Evolutionary conservation across 441 rosid species (phyloP).

Genomic region (Omphalea diandra): DNA sequence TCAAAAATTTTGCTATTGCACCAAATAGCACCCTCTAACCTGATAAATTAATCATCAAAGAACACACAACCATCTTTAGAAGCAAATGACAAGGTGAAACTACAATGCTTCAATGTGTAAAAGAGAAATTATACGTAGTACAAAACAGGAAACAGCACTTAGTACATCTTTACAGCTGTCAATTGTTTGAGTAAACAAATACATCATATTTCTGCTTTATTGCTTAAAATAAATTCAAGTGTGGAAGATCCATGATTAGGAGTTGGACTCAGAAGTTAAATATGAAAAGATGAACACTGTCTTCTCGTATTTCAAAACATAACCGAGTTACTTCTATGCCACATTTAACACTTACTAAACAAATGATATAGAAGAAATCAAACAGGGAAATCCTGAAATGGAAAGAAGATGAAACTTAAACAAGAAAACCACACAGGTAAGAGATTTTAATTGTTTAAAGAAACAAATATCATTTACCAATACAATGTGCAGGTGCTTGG

Average conservation of each 20-base stretch:
- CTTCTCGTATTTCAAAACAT: not conserved
- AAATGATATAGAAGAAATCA: not conserved
- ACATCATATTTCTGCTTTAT: not conserved
- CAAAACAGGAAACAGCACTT: not conserved
- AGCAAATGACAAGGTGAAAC: not conserved
- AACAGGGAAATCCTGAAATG: not conserved
- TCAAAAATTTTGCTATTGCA: not conserved
- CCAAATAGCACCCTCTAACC: not conserved
- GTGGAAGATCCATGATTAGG: not conserved
- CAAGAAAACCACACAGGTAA: not conserved
- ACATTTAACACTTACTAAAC: not conserved
- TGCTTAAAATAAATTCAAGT: not conserved
- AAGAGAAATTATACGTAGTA: not conserved
- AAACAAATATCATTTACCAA: not conserved
- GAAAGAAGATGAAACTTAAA: not conserved
- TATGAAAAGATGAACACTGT: not conserved
- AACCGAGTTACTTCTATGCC: not conserved
- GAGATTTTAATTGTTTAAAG: not conserved
- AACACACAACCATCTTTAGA: not conserved
- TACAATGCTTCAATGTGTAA: not conserved
- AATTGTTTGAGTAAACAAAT: not conserved
- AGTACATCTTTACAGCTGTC: not conserved
- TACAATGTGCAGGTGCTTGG: not conserved
- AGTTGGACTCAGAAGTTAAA: not conserved
- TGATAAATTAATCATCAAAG: not conserved